Percentiles rank a stretch among this genome's conserved stretches.
These are phyloP conservation scores for Fusarium redolens DNA, from an alignment of 2,329 filamentous ascomycete species.

Conservation along the genomic window DNA sequence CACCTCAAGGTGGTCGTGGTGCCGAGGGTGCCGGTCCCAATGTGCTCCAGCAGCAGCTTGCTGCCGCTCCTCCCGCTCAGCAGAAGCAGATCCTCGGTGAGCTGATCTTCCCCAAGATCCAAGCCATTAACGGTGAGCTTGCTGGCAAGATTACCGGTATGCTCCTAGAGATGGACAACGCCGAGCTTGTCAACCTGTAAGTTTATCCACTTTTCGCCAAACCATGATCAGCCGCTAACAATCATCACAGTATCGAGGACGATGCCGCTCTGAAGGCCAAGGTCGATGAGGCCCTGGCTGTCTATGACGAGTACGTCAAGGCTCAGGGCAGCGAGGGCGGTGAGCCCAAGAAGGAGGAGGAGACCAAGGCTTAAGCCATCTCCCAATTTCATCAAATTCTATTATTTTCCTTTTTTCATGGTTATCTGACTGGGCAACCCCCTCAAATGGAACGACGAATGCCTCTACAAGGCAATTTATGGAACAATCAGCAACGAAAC, in stretches of 20 bases:
- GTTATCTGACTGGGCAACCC: slow-evolving; percentile 45
- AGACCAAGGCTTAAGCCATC: slow-evolving; percentile 55
- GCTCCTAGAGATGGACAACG: slow-evolving; percentile 99
- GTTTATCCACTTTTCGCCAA: slow-evolving; percentile 54
- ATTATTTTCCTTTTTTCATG: slow-evolving; percentile 48
- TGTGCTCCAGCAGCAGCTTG: slow-evolving; percentile 69
- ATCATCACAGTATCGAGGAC: slow-evolving; percentile 79
- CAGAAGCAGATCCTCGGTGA: slow-evolving; percentile 99
- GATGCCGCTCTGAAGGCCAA: slow-evolving; percentile 90
- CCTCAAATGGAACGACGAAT: slow-evolving; percentile 42
- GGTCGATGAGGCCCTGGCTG: slow-evolving; percentile 95
- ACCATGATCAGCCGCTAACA: slow-evolving; percentile 34
- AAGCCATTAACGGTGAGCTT: slow-evolving; percentile 91
- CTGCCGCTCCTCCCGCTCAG: slow-evolving; percentile 71
- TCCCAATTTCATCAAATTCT: slow-evolving; percentile 13
- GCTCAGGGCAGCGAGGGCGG: slow-evolving; percentile 66
- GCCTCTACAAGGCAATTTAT: slow-evolving; percentile 39
- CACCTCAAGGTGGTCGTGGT: slow-evolving; percentile 62
- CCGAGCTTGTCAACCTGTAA: slow-evolving; percentile 94
- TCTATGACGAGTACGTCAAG: slow-evolving; percentile 99
- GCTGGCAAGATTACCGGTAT: slow-evolving; percentile 99
- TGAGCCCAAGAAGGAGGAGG: slow-evolving; percentile 62
- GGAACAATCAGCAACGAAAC: slow-evolving; percentile 44
- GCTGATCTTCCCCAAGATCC: slow-evolving; percentile 98
- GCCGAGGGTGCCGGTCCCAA: slow-evolving; percentile 46